Base-by-base conservation (phyloP, 306 rosid genomes). In the Dryas alaskensis region DNA sequence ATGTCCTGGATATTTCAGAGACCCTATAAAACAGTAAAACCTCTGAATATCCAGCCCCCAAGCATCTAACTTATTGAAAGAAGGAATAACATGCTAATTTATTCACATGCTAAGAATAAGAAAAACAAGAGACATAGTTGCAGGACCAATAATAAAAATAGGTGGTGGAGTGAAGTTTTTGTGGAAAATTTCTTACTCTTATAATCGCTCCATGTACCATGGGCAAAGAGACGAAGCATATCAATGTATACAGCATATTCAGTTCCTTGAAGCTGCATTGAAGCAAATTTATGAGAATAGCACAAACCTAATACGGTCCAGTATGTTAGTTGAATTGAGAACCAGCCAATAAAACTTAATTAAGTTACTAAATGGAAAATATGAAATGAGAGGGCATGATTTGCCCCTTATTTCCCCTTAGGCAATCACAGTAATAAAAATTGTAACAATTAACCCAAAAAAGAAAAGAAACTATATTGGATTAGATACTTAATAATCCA, bases 191-290 rank as follows among this genome's bases (percentile, higher is more conserved):
- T 37, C 67, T 27, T 72, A 72, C 76, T 31, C 65, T 72, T 72
- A 60, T 72, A 72, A 40, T 72, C 67, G 5, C 67, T 72, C 76
- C 76, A 72, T 45, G 76, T 72, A 16, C 76, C 76, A 72, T 72
- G 67, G 46, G 76, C 67, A 72, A 72, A 72, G 47, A 72, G 76
- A 31, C 76, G 67, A 59, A 72, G 76, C 55, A 72, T 40, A 60
- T 72, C 76, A 16, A 72, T 59, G 76, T 72, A 72, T 46, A 72
- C 48, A 59, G 76, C 57, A 59, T 72, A 27, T 46, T 60, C 76
- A 7, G 76, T 72, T 46, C 76, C 76, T 59, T 72, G 76, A 43
- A 72, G 67, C 76, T 72, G 76, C 47, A 59, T 25, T 72, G 9
- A 57, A 44, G 44, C 9, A 7, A 55, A 22, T 55, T 17, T 43